phyloP scores from a whole-genome alignment of 345 rosid genomes.

The Lagerstroemia speciosa region DNA sequence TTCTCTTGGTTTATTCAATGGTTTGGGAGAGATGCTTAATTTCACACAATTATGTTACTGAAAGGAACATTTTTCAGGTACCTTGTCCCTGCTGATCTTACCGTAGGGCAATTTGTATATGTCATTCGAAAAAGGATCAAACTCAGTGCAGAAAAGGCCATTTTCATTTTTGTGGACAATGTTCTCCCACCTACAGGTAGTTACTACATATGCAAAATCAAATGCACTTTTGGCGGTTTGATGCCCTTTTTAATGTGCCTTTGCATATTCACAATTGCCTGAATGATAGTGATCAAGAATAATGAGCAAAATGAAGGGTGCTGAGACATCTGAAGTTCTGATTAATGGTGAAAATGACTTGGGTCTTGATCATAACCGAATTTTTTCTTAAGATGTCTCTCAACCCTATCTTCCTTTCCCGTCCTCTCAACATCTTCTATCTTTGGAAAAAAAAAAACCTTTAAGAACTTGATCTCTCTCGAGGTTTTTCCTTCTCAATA shows the following conservation, averaged over 20 bases:
- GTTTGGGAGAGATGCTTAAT: not conserved
- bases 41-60: not conserved
- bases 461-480: not conserved
- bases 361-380: not conserved
- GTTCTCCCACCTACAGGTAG: slow-evolving; percentile 93
- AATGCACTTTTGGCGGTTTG: not conserved
- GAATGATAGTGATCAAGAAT: not conserved
- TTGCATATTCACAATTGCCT: not conserved
- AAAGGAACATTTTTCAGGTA: slow-evolving; percentile 39
- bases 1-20: too few species aligned
- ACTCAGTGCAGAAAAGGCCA: slow-evolving; percentile 89
- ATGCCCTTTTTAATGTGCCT: not conserved
- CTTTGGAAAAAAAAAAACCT: not conserved
- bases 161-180: slow-evolving; percentile 86
- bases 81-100: slow-evolving; percentile 89
- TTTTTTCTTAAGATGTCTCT: not conserved
- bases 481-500: not conserved
- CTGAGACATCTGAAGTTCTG: not conserved
- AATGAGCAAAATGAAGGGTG: not conserved
- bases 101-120: slow-evolving; percentile 89
- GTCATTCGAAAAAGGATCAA: slow-evolving; percentile 89
- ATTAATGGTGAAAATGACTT: not conserved
- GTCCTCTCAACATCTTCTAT: not conserved
- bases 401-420: not conserved
- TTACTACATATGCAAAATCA: not conserved